phyloP scores from a whole-genome alignment of 768 basidiomycete genomes.

The Nevesoporus exiguus region DNA sequence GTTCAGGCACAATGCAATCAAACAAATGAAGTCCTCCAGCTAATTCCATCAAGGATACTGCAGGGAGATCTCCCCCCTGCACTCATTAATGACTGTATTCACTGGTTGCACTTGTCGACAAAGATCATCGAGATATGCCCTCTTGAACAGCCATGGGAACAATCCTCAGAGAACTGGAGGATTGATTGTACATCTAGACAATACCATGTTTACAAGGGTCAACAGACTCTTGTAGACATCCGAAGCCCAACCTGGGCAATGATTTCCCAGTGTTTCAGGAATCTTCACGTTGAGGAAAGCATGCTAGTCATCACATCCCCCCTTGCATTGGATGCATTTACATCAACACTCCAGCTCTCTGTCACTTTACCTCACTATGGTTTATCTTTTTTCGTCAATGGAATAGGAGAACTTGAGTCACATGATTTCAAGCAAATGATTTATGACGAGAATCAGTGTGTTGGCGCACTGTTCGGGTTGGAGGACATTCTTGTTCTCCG shows the following conservation, averaged over 20 bases:
- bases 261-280: neutral
- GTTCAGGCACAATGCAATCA: constrained; percentile 4
- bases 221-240: constrained; percentile 17
- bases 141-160: constrained; percentile 15
- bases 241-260: neutral
- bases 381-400: neutral
- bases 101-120: constrained; percentile 23
- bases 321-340: neutral
- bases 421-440: neutral
- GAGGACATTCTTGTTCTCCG: neutral
- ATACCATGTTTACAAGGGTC: neutral
- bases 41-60: constrained; percentile 16
- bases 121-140: constrained; percentile 22
- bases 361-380: neutral
- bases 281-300: no score
- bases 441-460: neutral
- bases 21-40: constrained; percentile 2
- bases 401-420: neutral
- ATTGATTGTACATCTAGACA: neutral
- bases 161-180: constrained; percentile 19
- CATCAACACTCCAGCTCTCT: neutral
- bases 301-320: neutral
- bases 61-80: constrained; percentile 17
- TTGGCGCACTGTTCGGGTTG: neutral
- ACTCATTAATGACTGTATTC: constrained; percentile 9